Evolutionary conservation across 2,329 filamentous ascomycete species (phyloP), one percentile per base, ranked within the genome.

Genomic region (Neonectria punicea): DNA sequence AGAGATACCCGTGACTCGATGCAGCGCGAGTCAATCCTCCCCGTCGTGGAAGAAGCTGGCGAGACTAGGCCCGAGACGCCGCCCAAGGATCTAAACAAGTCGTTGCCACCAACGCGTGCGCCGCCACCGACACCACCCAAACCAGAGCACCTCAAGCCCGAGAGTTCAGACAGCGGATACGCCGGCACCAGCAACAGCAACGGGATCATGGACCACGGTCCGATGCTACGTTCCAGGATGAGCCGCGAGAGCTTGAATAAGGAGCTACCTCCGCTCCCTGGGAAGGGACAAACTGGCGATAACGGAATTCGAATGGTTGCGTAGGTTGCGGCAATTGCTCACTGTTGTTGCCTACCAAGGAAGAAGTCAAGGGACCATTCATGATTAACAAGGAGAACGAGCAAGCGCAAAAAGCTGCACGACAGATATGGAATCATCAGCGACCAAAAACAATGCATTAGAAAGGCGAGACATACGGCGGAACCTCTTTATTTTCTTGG

Each of bases 41-140:
- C 95, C 0, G 90, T 98, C 10, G 94, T 98, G 7, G 93, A 97
- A 71, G 95, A 98, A 80, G 91, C 89, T n/a, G 92, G 89, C 5
- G 95, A 72, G 66, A 75, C 50, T 11, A 79, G 82, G 28, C 82
- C 83, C 1, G 64, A 76, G 34, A 84, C 83, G 3, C 82, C 84
- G 0, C 79, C 79, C 16, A 85, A 83, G 64, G 75, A 79, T 14
- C 61, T 61, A 51, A 70, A 72, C 43, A 69, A 71, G 44, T 66
- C 73, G 11, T 70, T 77, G 5, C 83, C 84, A 9, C 85, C 85
- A 2, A 86, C 84, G 5, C 82, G 76, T 20, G 74, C 76, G 10
- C 77, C 77, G 5, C 79, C 79, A 5, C 78, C 77, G 18, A 79
- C 78, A 36, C 79, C 79, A 5, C 74, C 74, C n/a, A 79, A 75